Percentiles rank a stretch among this genome's conserved stretches.
These are phyloP conservation scores for Aspergillus fructus DNA, from an alignment of 2,329 filamentous ascomycete species.

Conservation along the genomic window DNA sequence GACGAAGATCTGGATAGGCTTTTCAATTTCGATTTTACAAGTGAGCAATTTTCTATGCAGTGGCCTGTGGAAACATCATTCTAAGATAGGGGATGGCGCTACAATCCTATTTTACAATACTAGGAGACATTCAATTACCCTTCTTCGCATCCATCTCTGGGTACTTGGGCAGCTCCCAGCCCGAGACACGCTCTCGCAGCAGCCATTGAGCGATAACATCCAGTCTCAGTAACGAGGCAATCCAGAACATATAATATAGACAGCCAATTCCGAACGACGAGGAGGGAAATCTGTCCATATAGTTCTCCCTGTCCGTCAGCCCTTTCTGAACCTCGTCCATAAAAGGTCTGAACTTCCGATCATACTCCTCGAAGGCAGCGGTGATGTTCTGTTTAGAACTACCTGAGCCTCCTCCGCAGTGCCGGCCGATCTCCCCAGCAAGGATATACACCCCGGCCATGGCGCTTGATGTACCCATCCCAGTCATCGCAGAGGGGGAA, in stretches of 20 bases:
- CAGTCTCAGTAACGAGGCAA: constrained; percentile 35
- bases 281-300: constrained; percentile 24
- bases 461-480: constrained; percentile 34
- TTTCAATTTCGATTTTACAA: not conserved
- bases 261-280: constrained; percentile 33
- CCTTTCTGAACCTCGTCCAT: constrained; percentile 41
- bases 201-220: constrained; percentile 34
- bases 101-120: not conserved
- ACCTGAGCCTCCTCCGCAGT: not conserved
- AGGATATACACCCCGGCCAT: constrained; percentile 53
- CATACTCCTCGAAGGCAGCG: constrained; percentile 37
- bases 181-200: constrained; percentile 31
- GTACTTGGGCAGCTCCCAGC: constrained; percentile 43
- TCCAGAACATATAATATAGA: constrained; percentile 29
- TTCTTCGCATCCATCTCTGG: not conserved
- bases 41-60: not conserved
- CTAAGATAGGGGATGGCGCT: no score
- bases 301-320: not conserved
- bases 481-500: constrained; percentile 30
- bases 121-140: not conserved
- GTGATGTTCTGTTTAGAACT: constrained; percentile 21
- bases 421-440: constrained; percentile 48
- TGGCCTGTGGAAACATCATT: not conserved
- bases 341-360: constrained; percentile 47
- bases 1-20: constrained; percentile 1